Evolutionary conservation across 352 stramenopile genomes (phyloP).

Genomic region (Globisporangium okanoganense): DNA sequence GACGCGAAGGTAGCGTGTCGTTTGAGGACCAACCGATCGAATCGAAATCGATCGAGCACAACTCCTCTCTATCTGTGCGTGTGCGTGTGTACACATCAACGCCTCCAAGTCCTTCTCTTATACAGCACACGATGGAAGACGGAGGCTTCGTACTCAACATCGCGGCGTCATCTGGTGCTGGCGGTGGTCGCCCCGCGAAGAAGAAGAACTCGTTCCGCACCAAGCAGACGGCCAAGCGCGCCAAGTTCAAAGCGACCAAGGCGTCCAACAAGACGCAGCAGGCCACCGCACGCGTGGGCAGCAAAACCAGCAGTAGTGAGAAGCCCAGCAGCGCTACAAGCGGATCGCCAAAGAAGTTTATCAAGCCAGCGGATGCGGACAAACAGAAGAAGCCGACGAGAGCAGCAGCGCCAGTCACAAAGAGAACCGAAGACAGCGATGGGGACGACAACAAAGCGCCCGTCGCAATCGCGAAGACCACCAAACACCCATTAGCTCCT

Average conservation of each 20-base stretch:
- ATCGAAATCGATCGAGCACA: neutral
- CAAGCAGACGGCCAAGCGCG: slow-evolving; percentile 58
- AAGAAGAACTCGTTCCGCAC: slow-evolving; percentile 77
- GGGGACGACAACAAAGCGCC: slow-evolving; percentile 5
- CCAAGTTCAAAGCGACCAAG: slow-evolving; percentile 24
- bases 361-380: neutral
- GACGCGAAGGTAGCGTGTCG: slow-evolving; percentile 2
- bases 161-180: slow-evolving; percentile 34
- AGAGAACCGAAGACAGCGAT: slow-evolving; percentile 10
- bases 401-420: slow-evolving; percentile 8
- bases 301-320: neutral
- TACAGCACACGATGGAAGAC: slow-evolving; percentile 33
- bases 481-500: neutral
- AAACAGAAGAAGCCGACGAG: slow-evolving; percentile 1
- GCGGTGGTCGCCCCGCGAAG: slow-evolving; percentile 32
- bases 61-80: no score
- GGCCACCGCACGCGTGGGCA: slow-evolving; percentile 1
- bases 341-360: slow-evolving; percentile 6
- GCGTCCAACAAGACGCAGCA: slow-evolving; percentile 11
- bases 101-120: neutral
- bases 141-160: slow-evolving; percentile 81
- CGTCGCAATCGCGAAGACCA: neutral
- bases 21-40: slow-evolving; percentile 2
- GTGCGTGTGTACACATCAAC: neutral
- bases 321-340: slow-evolving; percentile 9